phyloP scores from a whole-genome alignment of 495 filamentous ascomycete genomes.

The Platismatia glauca region DNA sequence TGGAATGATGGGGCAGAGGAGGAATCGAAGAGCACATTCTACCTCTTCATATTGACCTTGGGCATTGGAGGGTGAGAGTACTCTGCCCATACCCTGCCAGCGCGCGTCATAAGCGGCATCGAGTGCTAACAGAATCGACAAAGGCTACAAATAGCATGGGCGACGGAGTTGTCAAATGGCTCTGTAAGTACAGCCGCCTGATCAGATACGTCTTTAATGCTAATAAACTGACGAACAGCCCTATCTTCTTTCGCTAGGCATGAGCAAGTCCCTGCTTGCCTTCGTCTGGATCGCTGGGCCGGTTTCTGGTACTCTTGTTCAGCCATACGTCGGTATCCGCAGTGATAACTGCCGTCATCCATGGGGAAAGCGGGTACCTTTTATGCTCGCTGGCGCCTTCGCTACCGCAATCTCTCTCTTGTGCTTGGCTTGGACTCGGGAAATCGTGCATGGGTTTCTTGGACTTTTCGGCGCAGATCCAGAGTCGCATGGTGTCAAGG shows the following conservation, averaged over 20 bases:
- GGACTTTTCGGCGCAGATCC: slow-evolving; percentile 61
- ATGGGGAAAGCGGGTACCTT: slow-evolving; percentile 82
- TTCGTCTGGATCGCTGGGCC: slow-evolving; percentile 92
- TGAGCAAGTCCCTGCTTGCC: slow-evolving; percentile 89
- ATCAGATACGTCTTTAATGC: not conserved
- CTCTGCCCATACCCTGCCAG: slow-evolving; percentile 5
- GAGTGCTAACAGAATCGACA: slow-evolving; percentile 7
- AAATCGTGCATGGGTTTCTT: slow-evolving; percentile 62
- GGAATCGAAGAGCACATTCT: slow-evolving; percentile 68
- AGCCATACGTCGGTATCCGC: slow-evolving; percentile 87
- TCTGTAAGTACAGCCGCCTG: slow-evolving; percentile 42
- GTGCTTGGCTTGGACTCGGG: slow-evolving; percentile 71
- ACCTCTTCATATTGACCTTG: slow-evolving; percentile 74
- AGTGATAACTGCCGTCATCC: slow-evolving; percentile 74
- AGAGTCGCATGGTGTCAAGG: slow-evolving; percentile 50
- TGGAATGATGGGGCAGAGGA: slow-evolving; percentile 20
- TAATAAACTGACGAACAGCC: slow-evolving; percentile 31
- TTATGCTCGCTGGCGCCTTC: slow-evolving; percentile 67
- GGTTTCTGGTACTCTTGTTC: slow-evolving; percentile 74
- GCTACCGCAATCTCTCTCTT: slow-evolving; percentile 68
- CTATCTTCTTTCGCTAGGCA: slow-evolving; percentile 64
- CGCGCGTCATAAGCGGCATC: not conserved
- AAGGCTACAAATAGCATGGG: slow-evolving; percentile 88
- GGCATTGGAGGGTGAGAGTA: slow-evolving; percentile 62
- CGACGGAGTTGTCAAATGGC: slow-evolving; percentile 79